phyloP scores from a whole-genome alignment of 2,329 filamentous ascomycete genomes.

The Neonectria coccinea region DNA sequence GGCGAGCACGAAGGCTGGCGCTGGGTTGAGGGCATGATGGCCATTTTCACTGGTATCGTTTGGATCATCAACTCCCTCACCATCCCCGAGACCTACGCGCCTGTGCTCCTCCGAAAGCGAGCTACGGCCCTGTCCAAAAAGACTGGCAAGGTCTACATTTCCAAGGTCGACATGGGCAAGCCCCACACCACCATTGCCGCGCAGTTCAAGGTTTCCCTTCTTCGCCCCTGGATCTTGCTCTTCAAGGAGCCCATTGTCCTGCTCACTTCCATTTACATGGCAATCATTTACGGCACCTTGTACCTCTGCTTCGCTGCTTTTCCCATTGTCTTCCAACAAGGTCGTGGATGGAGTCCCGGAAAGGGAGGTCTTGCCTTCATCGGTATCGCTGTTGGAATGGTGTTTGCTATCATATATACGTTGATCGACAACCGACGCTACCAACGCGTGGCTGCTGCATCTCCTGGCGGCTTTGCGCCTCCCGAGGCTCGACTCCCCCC shows the following conservation, averaged over 20 bases:
- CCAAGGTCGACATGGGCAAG: constrained; percentile 58
- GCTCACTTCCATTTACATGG: constrained; percentile 72
- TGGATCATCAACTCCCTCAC: constrained; percentile 65
- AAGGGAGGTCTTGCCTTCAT: constrained; percentile 72
- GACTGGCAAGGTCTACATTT: constrained; percentile 68
- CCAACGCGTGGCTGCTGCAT: constrained; percentile 54
- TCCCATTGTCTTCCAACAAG: constrained; percentile 71
- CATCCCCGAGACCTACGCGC: constrained; percentile 71
- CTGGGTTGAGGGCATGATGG: constrained; percentile 73
- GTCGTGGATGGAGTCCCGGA: constrained; percentile 68
- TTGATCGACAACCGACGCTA: constrained; percentile 67
- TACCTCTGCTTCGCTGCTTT: constrained; percentile 68
- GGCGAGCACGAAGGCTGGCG: constrained; percentile 71
- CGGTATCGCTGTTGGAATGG: constrained; percentile 73
- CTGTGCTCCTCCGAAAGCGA: constrained; percentile 65
- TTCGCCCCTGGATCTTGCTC: constrained; percentile 73
- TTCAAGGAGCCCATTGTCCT: constrained; percentile 76
- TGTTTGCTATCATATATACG: constrained; percentile 65
- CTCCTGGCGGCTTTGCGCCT: constrained; percentile 66
- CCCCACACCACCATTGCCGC: constrained; percentile 57
- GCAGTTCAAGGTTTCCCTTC: constrained; percentile 67
- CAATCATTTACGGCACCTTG: constrained; percentile 66
- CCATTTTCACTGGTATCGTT: constrained; percentile 69
- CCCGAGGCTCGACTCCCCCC: constrained; percentile 73
- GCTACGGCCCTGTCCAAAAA: constrained; percentile 62